These are phyloP conservation scores for Neoscytalidium dimidiatum DNA, from an alignment of 2,329 filamentous ascomycete genomes.

Conservation along the genomic window DNA sequence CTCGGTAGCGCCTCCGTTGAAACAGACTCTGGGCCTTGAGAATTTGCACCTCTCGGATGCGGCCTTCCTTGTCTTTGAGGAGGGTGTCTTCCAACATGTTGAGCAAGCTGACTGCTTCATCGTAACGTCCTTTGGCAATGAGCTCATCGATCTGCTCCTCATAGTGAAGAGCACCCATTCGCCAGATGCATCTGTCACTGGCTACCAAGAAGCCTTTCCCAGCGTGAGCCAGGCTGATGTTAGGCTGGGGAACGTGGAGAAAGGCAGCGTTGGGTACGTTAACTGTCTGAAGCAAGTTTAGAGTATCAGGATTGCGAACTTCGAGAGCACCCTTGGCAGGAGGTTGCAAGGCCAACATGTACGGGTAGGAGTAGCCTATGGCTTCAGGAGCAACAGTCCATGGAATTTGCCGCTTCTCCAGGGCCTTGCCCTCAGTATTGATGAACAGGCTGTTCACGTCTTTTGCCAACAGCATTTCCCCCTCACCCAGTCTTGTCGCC, in stretches of 20 bases:
- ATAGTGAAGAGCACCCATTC: slow-evolving; percentile 92
- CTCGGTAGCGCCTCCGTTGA: slow-evolving; percentile 76
- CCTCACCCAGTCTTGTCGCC: slow-evolving; percentile 77
- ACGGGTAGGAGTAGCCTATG: slow-evolving; percentile 95
- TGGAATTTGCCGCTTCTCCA: slow-evolving; percentile 86
- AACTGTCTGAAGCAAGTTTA: slow-evolving; percentile 86
- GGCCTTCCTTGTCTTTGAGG: slow-evolving; percentile 76
- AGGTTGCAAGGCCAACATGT: slow-evolving; percentile 83
- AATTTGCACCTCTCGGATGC: slow-evolving; percentile 84
- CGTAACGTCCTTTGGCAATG: slow-evolving; percentile 70
- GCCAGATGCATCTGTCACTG: slow-evolving; percentile 90
- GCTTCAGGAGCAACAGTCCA: slow-evolving; percentile 87
- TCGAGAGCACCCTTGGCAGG: slow-evolving; percentile 83
- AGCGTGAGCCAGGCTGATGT: slow-evolving; percentile 90
- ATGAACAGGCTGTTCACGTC: slow-evolving; percentile 96
- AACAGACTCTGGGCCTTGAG: slow-evolving; percentile 87
- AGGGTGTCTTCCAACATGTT: slow-evolving; percentile 91
- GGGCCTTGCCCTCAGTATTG: slow-evolving; percentile 75
- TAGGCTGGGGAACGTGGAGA: slow-evolving; percentile 89
- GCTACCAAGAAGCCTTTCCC: slow-evolving; percentile 94
- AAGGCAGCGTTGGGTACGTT: slow-evolving; percentile 78
- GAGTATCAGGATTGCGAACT: slow-evolving; percentile 86
- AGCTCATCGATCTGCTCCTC: slow-evolving; percentile 85
- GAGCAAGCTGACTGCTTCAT: slow-evolving; percentile 89
- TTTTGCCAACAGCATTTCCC: slow-evolving; percentile 90